Evolutionary conservation across 176 grass and related monocot genomes (phyloP), one percentile per base, ranked within the genome.

Genomic region (Oryza rufipogon): DNA sequence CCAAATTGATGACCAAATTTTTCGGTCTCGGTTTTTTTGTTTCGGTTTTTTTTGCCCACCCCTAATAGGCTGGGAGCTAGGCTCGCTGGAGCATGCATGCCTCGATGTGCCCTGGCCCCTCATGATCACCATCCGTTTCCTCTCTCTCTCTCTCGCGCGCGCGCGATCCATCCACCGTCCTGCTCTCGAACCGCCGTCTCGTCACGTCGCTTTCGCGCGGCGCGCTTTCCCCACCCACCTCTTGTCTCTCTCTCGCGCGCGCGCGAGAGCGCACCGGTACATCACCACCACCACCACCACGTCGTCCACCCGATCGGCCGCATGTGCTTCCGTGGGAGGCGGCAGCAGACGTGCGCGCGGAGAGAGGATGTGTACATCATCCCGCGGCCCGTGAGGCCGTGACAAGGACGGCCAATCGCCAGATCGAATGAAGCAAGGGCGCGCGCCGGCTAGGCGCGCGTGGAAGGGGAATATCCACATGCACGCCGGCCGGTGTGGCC

Each of bases 151-250:
- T 0, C 38, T 0, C 38, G 4, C 4, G 36, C 36, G 6, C 6
- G 5, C 36, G 6, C 36, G 38, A 39, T 39, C 38, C 38, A 39
- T 39, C 7, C 38, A 39, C 38, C 38, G 6, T 39, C 67, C 78
- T 33, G 83, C 20, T 7, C 38, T 23, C 33, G 82, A 78, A 86
- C 73, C 83, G 68, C 82, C 73, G 79, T 46, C 73, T 68, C 74
- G 74, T 86, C 74, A 39, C 20, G 84, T 90, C 88, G 68, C 88
- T 90, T 68, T 90, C 74, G 45, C n/a, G 51, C 11, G 33, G 47
- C 23, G 72, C 73, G 51, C 68, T 46, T 64, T 2, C 12, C 56
- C 4, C 13, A 23, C 11, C 12, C 14, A 20, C 60, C 8, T 36
- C 16, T 20, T 39, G 3, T 36, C 33, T 20, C 28, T 11, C 7